Evolutionary conservation across 208 protist species (phyloP).

Genomic region (Crithidia mellificae): DNA sequence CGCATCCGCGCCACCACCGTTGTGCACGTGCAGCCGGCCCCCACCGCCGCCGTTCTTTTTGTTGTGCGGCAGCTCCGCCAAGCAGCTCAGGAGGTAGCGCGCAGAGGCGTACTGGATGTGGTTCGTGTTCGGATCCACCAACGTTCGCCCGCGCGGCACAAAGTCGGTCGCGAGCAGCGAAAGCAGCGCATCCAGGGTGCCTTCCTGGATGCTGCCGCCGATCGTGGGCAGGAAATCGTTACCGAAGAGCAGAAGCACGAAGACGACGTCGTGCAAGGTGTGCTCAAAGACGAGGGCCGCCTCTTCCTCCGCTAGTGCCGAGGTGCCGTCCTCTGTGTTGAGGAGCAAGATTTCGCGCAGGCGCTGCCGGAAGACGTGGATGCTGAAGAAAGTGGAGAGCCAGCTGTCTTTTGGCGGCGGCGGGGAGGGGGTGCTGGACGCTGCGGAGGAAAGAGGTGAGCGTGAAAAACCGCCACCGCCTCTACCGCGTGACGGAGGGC

Average conservation of each 20-base stretch:
- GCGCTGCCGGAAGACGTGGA: conserved; percentile 74
- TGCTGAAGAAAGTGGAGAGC: conserved; percentile 87
- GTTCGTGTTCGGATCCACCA: conserved; percentile 77
- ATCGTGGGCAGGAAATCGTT: conserved; percentile 99
- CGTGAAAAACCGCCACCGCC: neutral
- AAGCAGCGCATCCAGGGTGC: conserved; percentile 92
- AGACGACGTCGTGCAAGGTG: conserved; percentile 96
- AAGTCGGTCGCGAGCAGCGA: conserved; percentile 78
- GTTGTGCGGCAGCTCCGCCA: conserved; percentile 64
- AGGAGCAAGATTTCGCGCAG: conserved; percentile 53
- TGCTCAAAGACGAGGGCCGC: conserved; percentile 54
- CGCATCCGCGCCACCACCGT: conserved; percentile 26
- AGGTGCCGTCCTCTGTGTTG: conserved; percentile 6
- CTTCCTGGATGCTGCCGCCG: conserved; percentile 94
- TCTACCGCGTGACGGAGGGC: neutral
- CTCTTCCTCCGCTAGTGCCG: conserved; percentile 8
- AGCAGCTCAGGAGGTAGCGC: conserved; percentile 77
- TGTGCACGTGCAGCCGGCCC: conserved; percentile 44
- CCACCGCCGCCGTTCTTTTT: conserved; percentile 21
- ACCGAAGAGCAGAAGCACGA: conserved; percentile 97
- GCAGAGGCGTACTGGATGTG: conserved; percentile 74
- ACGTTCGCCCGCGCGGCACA: conserved; percentile 63
- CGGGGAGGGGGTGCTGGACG: neutral
- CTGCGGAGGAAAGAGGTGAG: neutral
- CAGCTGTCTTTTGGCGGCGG: conserved; percentile 56